phyloP scores from a whole-genome alignment of 345 rosid genomes.

The Dovyalis caffra region DNA sequence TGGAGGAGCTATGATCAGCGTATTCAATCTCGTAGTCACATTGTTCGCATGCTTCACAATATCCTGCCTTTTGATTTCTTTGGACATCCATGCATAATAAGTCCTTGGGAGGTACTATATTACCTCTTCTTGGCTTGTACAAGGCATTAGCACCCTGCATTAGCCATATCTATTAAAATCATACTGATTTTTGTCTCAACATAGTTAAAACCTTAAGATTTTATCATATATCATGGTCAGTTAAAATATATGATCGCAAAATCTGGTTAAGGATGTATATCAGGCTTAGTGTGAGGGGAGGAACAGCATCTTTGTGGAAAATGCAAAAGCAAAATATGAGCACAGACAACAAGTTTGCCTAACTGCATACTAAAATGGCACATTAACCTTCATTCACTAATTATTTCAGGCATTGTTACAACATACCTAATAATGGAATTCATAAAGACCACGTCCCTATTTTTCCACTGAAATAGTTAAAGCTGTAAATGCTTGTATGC shows the following conservation, averaged over 20 bases:
- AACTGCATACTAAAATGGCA: no score
- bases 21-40: constrained; percentile 95
- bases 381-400: no score
- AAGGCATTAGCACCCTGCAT: constrained; percentile 84
- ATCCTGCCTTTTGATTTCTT: constrained; percentile 40
- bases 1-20: constrained; percentile 88
- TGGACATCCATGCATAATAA: constrained; percentile 66
- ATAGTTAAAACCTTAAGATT: background rate
- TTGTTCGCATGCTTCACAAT: constrained; percentile 62
- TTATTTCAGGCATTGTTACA: no score
- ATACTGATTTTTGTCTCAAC: background rate
- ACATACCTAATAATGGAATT: no score
- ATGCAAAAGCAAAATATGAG: no score
- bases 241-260: background rate
- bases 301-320: background rate
- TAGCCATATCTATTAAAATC: constrained; percentile 23
- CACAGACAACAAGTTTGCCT: no score
- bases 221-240: background rate
- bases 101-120: constrained; percentile 53
- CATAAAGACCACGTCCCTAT: no score
- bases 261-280: background rate
- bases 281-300: background rate
- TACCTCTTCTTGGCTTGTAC: constrained; percentile 65
- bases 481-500: no score
- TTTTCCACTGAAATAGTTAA: no score